These are phyloP conservation scores for Fusarium temperatum DNA, from an alignment of 2,329 filamentous ascomycete species.

Conservation along the genomic window DNA sequence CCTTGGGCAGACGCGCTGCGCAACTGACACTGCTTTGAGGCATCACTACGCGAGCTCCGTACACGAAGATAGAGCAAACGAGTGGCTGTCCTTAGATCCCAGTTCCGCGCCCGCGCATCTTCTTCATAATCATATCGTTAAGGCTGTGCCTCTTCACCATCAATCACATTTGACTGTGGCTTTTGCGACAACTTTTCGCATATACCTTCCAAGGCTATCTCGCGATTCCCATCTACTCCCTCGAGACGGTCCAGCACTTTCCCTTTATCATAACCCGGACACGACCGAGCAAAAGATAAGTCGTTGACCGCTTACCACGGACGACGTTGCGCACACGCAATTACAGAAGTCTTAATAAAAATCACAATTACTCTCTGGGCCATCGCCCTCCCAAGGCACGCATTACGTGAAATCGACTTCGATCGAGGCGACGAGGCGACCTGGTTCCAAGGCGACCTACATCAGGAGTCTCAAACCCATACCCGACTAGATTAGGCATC, in stretches of 20 bases:
- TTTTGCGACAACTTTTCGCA: conserved; percentile 17
- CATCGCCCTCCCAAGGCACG: neutral
- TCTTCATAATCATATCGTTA: conserved; percentile 1
- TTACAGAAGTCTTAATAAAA: conserved; percentile 16
- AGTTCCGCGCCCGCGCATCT: neutral
- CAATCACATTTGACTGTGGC: conserved; percentile 1
- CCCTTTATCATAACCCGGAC: neutral
- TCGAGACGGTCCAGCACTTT: neutral
- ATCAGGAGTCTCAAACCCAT: conserved; percentile 19
- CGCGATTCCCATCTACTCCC: neutral
- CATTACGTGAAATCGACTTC: conserved; percentile 1
- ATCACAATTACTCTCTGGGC: neutral
- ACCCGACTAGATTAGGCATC: conserved; percentile 32
- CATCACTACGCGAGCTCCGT: conserved; percentile 25
- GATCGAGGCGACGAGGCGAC: conserved; percentile 14
- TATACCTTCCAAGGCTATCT: neutral
- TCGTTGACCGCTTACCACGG: conserved; percentile 19
- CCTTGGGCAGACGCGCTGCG: conserved; percentile 22
- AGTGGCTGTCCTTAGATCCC: conserved; percentile 1
- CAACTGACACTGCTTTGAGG: conserved; percentile 14
- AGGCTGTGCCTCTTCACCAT: conserved; percentile 24
- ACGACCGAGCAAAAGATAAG: conserved; percentile 3
- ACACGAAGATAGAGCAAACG: conserved; percentile 19
- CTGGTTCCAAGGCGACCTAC: conserved; percentile 4
- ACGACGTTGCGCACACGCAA: conserved; percentile 7